A percentile compares a stretch with the other conserved stretches of the same genome.
These are phyloP conservation scores for Neurospora tetraspora DNA, from an alignment of 495 filamentous ascomycete genomes.

Conservation along the genomic window DNA sequence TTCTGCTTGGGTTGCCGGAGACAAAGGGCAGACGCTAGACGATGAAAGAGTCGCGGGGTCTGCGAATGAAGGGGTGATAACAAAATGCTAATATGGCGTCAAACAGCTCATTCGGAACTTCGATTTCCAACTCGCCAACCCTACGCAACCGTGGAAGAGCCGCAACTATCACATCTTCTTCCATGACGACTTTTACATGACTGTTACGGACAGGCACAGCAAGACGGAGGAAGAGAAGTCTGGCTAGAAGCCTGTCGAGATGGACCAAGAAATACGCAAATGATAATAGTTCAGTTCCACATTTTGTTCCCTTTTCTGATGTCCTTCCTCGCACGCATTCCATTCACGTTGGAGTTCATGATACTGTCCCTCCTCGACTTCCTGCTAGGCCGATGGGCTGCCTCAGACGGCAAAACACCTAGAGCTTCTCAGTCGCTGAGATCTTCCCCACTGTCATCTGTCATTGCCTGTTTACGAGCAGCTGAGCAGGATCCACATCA, in stretches of 20 bases:
- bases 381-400: background rate
- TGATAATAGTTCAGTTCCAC: background rate
- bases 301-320: background rate
- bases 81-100: background rate
- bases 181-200: constrained; percentile 22
- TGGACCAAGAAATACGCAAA: background rate
- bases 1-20: background rate
- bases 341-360: background rate
- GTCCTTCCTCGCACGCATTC: background rate
- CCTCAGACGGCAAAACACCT: background rate
- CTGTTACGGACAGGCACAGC: constrained; percentile 8
- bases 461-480: background rate
- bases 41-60: too few relatives aligned
- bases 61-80: too few relatives aligned
- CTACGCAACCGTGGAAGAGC: constrained; percentile 29
- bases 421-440: background rate
- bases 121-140: constrained; percentile 42
- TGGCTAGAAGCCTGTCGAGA: background rate
- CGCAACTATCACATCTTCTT: constrained; percentile 18
- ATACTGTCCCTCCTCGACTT: background rate
- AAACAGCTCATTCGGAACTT: constrained; percentile 43
- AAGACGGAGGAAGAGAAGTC: background rate
- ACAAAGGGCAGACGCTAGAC: background rate
- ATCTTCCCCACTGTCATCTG: background rate
- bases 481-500: background rate